Percentiles rank a stretch among this genome's conserved stretches.
Conservation (phyloP, 257 asterid genomes). For the Solanum acaule region DNA sequence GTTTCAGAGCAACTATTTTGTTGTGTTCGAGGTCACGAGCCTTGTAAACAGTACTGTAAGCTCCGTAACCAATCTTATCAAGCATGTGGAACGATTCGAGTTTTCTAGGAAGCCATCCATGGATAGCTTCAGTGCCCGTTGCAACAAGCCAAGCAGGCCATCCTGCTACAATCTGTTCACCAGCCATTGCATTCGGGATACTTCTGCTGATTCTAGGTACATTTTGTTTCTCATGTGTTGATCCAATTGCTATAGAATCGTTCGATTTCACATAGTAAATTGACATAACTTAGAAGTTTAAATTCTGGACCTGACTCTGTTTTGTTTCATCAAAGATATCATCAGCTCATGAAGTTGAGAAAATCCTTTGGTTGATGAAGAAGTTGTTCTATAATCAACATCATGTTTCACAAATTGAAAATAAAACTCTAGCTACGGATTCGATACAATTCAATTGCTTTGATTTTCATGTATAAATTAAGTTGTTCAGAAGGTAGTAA, state of each 20-base stretch:
- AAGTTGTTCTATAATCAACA: not conserved
- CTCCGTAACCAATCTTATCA: not conserved
- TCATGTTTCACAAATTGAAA: not conserved
- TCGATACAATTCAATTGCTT: not conserved
- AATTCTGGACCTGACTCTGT: no score
- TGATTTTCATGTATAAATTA: not conserved
- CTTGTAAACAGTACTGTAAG: not conserved
- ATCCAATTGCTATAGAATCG: not conserved
- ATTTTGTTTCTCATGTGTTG: not conserved
- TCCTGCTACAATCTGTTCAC: not conserved
- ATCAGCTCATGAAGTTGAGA: not conserved
- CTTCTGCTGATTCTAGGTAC: not conserved
- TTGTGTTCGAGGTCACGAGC: not conserved
- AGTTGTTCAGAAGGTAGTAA: no score
- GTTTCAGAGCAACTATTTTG: not conserved
- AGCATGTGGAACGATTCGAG: not conserved
- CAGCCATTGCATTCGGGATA: not conserved
- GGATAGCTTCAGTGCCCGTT: not conserved
- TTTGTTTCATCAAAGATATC: not conserved
- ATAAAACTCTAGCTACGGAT: not conserved
- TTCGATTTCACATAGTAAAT: not conserved
- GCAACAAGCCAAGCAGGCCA: not conserved
- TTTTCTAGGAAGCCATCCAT: not conserved
- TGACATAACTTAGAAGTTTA: not conserved
- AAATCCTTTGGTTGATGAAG: not conserved